phyloP scores from a whole-genome alignment of 2,329 filamentous ascomycete species.

The Orbilia blumenaviensis region DNA sequence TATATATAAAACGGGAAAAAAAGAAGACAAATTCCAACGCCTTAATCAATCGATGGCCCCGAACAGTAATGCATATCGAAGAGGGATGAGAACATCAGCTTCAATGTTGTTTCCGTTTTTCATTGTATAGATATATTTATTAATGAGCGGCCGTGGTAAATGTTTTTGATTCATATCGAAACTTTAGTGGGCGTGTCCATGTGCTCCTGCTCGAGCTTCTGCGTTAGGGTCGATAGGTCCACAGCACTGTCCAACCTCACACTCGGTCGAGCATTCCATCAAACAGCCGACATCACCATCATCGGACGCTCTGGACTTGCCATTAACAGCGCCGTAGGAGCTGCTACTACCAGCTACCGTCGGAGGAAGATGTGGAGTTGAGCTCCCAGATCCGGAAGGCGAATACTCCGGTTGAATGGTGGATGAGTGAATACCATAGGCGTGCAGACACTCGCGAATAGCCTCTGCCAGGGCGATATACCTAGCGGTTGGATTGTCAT shows the following conservation, averaged over 20 bases:
- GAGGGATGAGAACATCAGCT: neutral
- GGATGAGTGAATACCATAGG: conserved; percentile 93
- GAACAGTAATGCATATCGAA: neutral
- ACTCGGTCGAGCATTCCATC: conserved; percentile 63
- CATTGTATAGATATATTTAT: neutral
- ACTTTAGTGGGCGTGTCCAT: conserved; percentile 48
- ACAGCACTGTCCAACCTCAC: conserved; percentile 62
- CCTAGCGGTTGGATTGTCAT: conserved; percentile 67
- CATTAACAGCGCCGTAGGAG: conserved; percentile 56
- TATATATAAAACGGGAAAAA: neutral
- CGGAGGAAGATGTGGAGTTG: conserved; percentile 57
- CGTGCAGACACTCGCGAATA: conserved; percentile 87
- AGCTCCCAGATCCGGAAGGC: conserved; percentile 60
- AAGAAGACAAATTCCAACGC: conserved; percentile 1
- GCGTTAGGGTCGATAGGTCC: conserved; percentile 57
- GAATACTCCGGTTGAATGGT: conserved; percentile 92
- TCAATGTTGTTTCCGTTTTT: neutral
- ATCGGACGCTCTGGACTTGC: conserved; percentile 57
- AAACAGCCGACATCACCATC: conserved; percentile 60
- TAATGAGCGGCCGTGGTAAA: neutral
- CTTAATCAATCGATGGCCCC: neutral
- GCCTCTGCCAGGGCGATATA: conserved; percentile 91
- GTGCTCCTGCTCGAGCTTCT: conserved; percentile 39
- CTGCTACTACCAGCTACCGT: conserved; percentile 58
- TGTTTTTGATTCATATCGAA: neutral